phyloP scores from a whole-genome alignment of 805 yeast genomes.

The Dipodascopsis uninucleata region DNA sequence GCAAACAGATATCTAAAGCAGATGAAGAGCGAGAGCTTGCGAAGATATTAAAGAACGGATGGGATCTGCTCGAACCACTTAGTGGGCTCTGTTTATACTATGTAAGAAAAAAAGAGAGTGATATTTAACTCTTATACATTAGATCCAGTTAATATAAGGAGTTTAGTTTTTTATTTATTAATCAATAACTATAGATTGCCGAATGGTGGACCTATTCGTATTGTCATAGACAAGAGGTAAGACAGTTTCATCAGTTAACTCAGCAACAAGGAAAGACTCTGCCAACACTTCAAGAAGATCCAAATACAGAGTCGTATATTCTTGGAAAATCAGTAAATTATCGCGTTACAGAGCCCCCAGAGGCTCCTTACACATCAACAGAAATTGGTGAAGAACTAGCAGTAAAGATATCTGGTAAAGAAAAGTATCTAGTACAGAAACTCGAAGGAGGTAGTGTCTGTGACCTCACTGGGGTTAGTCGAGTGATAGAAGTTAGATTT shows the following conservation, averaged over 20 bases:
- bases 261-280: slow-evolving; percentile 22
- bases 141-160: too few relatives aligned
- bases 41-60: slow-evolving; percentile 21
- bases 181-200: slow-evolving; percentile 10
- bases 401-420: slow-evolving; percentile 23
- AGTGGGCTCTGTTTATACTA: slow-evolving; percentile 27
- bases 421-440: slow-evolving; percentile 36
- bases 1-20: slow-evolving; percentile 14
- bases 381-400: slow-evolving; percentile 16
- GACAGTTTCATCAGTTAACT: slow-evolving; percentile 27
- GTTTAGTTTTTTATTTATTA: not conserved
- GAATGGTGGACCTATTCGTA: slow-evolving; percentile 32
- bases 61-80: slow-evolving; percentile 27
- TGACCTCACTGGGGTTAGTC: slow-evolving; percentile 52
- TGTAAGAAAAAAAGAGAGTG: slow-evolving; percentile 4
- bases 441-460: slow-evolving; percentile 56
- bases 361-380: not conserved
- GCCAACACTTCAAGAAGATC: slow-evolving; percentile 26
- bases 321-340: slow-evolving; percentile 9
- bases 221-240: slow-evolving; percentile 27
- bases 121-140: too few relatives aligned
- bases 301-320: slow-evolving; percentile 16
- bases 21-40: slow-evolving; percentile 25
- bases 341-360: not conserved
- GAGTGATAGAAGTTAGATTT: slow-evolving; percentile 55